Evolutionary conservation across 2,329 filamentous ascomycete species (phyloP), one percentile per base, ranked within the genome.

Genomic region (Neonectria faginata): DNA sequence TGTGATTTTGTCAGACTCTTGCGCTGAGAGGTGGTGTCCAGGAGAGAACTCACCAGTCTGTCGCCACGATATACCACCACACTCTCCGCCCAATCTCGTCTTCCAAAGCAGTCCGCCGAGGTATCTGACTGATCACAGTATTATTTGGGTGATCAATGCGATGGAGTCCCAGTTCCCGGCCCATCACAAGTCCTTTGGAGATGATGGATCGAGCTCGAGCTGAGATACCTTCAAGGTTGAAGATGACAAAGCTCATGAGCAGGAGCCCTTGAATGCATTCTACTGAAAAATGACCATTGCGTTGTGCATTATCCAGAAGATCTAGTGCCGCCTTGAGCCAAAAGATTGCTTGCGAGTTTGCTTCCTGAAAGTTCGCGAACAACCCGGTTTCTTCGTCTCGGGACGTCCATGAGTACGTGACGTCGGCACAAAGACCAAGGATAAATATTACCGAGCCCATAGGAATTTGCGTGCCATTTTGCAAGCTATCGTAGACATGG

Each of bases 21-120:
- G 47, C 9, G n/a, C 4, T 9, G 4, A 14, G 18, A 27, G 3
- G 25, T 18, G 20, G 27, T n/a, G 12, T 27, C 6, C 20, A 10
- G 18, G 16, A 50, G 31, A 29, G 5, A 16, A 50, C 73, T 67
- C 63, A 80, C 81, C 79, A 82, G 64, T 83, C 80, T 5, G 77
- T 79, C 1, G 77, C 72, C 10, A 75, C 75, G 6, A 83, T 71
- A 65, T 82, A 80, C 81, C 81, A 83, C 82, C 81, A 83, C 3
- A 82, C 67, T 50, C 82, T 74, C 18, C 81, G 73, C 44, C 78
- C 81, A 41, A 80, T 75, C 58, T 83, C 82, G 5, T 67, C 70
- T 36, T 73, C 72, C 1, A 77, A 14, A 20, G 73, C 74, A 3
- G 66, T 65, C 20, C 64, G 60, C 18, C 72, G 74, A 8, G 75